Percentiles rank a stretch among this genome's conserved stretches.
Evolutionary conservation across 164 flowering plant genomes (phyloP).

Genomic region (Magnolia changhungtana): DNA sequence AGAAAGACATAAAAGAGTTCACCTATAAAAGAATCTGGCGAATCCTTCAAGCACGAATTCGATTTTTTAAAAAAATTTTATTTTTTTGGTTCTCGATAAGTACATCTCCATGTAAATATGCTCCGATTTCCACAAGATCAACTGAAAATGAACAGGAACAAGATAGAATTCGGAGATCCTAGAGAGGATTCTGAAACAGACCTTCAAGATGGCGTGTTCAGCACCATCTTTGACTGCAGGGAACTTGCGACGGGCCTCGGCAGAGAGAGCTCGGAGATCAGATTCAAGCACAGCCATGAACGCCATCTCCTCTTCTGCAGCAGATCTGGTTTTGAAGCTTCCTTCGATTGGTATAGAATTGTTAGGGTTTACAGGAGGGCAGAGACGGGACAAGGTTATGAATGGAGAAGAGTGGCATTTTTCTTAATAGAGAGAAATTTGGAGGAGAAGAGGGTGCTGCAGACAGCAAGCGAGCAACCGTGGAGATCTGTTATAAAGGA

Average conservation of each 20-base stretch:
- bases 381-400: not conserved
- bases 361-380: not conserved
- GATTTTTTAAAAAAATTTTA: too few species aligned
- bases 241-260: constrained; percentile 89
- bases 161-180: not conserved
- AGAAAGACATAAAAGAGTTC: not conserved
- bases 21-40: not conserved
- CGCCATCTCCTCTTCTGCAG: constrained; percentile 39
- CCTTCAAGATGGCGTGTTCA: constrained; percentile 93
- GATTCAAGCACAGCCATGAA: constrained; percentile 92
- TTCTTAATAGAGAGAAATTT: not conserved
- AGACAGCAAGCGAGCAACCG: not conserved
- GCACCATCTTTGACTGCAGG: constrained; percentile 94
- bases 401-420: not conserved
- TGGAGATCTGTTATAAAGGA: not conserved
- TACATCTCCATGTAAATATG: not conserved
- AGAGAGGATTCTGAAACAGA: constrained; percentile 3
- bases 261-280: constrained; percentile 92
- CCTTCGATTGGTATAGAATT: not conserved
- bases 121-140: not conserved
- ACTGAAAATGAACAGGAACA: not conserved
- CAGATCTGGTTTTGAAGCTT: not conserved
- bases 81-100: too few species aligned
- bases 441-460: not conserved
- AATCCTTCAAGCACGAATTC: not conserved